phyloP scores from a whole-genome alignment of 805 yeast genomes.

The Kodamaea fukazawae region DNA sequence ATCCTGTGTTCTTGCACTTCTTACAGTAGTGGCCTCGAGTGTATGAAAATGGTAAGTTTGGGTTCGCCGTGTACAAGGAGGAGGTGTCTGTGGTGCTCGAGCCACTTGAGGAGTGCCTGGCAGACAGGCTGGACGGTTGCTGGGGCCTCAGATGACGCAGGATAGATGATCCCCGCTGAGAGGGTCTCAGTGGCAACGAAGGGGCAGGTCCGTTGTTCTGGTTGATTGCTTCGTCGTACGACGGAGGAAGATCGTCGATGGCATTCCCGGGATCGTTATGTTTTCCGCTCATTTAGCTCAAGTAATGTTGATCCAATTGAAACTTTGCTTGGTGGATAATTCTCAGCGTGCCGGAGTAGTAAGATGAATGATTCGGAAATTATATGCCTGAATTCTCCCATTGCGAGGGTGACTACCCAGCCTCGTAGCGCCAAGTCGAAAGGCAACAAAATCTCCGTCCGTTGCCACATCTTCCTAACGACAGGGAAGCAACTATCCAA shows the following conservation, averaged over 20 bases:
- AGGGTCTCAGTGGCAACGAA: conserved; percentile 6
- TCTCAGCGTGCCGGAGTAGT: too few relatives aligned
- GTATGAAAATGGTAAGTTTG: conserved; percentile 25
- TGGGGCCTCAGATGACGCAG: not conserved
- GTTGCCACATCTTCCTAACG: too few relatives aligned
- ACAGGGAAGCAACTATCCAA: too few relatives aligned
- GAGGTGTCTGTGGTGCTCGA: conserved; percentile 1
- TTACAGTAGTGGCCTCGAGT: conserved; percentile 31
- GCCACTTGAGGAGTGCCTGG: conserved; percentile 1
- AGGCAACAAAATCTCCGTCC: too few relatives aligned
- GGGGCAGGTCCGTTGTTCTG: conserved; percentile 10
- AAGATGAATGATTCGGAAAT: not conserved
- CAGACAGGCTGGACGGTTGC: not conserved
- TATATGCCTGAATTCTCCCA: too few relatives aligned
- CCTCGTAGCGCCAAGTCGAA: too few relatives aligned
- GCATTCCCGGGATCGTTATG: conserved; percentile 6
- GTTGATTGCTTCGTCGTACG: conserved; percentile 46
- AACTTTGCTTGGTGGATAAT: not conserved
- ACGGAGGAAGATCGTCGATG: conserved; percentile 38
- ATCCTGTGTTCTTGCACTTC: conserved; percentile 37
- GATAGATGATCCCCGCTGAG: not conserved
- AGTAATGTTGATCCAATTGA: not conserved
- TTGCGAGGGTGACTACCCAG: too few relatives aligned
- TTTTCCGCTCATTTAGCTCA: not conserved
- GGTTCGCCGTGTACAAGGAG: conserved; percentile 16